phyloP scores from a whole-genome alignment of 345 rosid genomes.

The Brassica cretica region DNA sequence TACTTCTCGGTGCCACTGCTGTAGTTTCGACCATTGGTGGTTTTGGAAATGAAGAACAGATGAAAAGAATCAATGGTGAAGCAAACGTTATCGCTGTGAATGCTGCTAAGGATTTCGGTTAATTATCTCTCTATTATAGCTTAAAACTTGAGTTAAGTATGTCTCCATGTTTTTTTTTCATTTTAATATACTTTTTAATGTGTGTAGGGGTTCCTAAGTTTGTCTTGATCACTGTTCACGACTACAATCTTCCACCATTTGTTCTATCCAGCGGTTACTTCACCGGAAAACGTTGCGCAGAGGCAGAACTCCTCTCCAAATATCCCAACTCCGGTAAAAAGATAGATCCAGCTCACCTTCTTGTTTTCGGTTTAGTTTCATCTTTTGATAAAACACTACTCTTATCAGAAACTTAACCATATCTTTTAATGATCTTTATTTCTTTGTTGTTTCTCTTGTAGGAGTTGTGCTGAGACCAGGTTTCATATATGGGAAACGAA shows the following conservation, averaged over 20 bases:
- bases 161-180: neutral
- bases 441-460: constrained; percentile 21
- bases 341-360: neutral
- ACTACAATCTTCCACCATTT: constrained; percentile 89
- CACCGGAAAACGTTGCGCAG: constrained; percentile 86
- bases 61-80: constrained; percentile 86
- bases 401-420: neutral
- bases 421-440: neutral
- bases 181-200: neutral
- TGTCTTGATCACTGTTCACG: constrained; percentile 80
- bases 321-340: constrained; percentile 77
- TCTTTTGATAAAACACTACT: neutral
- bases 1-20: constrained; percentile 84
- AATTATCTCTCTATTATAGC: constrained; percentile 10
- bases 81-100: constrained; percentile 79
- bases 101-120: constrained; percentile 82
- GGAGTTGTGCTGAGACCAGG: constrained; percentile 89
- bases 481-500: constrained; percentile 78
- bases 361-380: too few species aligned
- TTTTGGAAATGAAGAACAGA: constrained; percentile 86
- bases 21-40: constrained; percentile 95
- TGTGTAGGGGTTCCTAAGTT: constrained; percentile 78
- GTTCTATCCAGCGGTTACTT: constrained; percentile 76
- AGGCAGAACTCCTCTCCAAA: constrained; percentile 83
- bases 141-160: neutral